phyloP scores from a whole-genome alignment of 2,329 filamentous ascomycete genomes.

The Pyricularia pennisetigena region DNA sequence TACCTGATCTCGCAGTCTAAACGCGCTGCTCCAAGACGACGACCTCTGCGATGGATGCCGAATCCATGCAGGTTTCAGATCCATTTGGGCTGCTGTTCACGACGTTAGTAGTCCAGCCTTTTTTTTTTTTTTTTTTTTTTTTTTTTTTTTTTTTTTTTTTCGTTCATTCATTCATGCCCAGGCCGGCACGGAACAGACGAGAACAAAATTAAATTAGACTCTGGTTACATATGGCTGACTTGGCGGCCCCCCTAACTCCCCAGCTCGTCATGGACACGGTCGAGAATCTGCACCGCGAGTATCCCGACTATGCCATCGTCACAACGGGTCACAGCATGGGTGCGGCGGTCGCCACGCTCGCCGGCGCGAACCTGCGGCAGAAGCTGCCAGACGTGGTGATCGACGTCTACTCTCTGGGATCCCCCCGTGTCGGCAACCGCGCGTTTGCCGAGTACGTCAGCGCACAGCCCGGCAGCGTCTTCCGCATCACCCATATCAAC shows the following conservation, averaged over 20 bases:
- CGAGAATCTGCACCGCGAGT: slow-evolving; percentile 10
- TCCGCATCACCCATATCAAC: slow-evolving; percentile 55
- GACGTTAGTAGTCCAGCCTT: too few relatives aligned
- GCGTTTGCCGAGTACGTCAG: slow-evolving; percentile 45
- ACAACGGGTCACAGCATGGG: slow-evolving; percentile 63
- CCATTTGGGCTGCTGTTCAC: slow-evolving; percentile 31
- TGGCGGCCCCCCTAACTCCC: neutral
- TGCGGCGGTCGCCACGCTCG: slow-evolving; percentile 52
- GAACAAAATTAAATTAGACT: too few relatives aligned
- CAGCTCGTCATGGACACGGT: neutral
- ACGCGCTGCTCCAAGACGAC: neutral
- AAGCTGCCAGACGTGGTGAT: slow-evolving; percentile 25
- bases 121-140: too few relatives aligned
- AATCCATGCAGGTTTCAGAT: slow-evolving; percentile 48
- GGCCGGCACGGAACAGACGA: too few relatives aligned
- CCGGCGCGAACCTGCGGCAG: slow-evolving; percentile 42
- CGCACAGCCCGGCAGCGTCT: slow-evolving; percentile 40
- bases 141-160: too few relatives aligned
- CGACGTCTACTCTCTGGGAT: slow-evolving; percentile 57
- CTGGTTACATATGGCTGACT: too few relatives aligned
- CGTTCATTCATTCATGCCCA: too few relatives aligned
- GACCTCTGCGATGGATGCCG: slow-evolving; percentile 26
- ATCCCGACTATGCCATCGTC: slow-evolving; percentile 44
- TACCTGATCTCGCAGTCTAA: neutral
- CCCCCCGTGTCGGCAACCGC: slow-evolving; percentile 54